phyloP scores from a whole-genome alignment of 1,284 basidiomycete genomes.

The Marasmius fiardii region DNA sequence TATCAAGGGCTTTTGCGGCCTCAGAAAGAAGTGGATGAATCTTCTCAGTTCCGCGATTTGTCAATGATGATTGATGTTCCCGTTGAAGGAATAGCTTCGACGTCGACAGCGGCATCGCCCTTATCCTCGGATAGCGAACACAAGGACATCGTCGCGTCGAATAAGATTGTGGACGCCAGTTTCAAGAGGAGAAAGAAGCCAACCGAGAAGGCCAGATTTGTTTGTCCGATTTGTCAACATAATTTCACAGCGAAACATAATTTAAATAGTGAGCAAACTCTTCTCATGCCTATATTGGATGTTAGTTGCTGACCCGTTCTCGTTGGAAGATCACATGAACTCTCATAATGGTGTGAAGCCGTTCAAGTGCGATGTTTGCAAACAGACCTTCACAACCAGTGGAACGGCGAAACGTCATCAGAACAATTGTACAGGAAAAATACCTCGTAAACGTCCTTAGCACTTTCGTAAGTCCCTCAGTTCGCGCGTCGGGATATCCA shows the following conservation, averaged over 20 bases:
- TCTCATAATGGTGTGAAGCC: not conserved
- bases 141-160: not conserved
- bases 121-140: slow-evolving; percentile 1
- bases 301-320: not conserved
- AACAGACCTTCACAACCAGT: slow-evolving; percentile 2
- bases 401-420: slow-evolving; percentile 6
- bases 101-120: not conserved
- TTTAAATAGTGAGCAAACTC: not conserved
- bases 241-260: slow-evolving; percentile 2
- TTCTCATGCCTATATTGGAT: too few species aligned
- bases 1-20: slow-evolving; percentile 1
- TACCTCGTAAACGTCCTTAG: slow-evolving; percentile 1
- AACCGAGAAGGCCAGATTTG: not conserved
- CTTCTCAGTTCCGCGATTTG: not conserved
- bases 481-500: not conserved
- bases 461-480: not conserved
- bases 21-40: slow-evolving; percentile 2
- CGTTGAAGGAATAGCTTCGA: slow-evolving; percentile 1
- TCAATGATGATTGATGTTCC: slow-evolving; percentile 4
- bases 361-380: not conserved
- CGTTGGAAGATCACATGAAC: not conserved
- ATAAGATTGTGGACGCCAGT: slow-evolving; percentile 1
- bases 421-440: not conserved
- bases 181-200: slow-evolving; percentile 4
- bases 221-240: not conserved